Evolutionary conservation across 805 yeast species (phyloP), one percentile per base, ranked within the genome.

Genomic region (Torulaspora quercuum): DNA sequence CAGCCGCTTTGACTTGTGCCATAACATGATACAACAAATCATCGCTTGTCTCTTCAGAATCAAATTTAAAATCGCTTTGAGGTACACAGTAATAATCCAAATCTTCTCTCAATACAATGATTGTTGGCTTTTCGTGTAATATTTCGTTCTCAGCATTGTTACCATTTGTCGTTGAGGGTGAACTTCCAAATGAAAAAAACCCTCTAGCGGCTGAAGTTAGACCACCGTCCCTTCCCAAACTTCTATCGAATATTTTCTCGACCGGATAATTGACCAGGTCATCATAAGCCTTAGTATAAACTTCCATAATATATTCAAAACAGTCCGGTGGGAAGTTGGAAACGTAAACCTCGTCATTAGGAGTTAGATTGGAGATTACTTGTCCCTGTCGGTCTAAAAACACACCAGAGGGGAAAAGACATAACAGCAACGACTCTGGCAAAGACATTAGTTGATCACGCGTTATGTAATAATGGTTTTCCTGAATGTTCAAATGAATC

Each of bases 61-160:
- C 27, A 86, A 89, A 58, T 22, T 45, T 35, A 20, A 55, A 50
- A 20, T 48, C 40, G 17, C 45, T 44, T 34, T 53, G 57, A 2
- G 96, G 94, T 11, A 92, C 80, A 45, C 94, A 85, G 61, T 89
- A 92, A 63, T 76, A 92, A 57, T 92, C 98, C 48, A 92, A 70
- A 61, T 92, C 98, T 59, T 92, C 98, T 45, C 97, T 71, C 37
- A 92, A 69, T 3, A 90, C 96, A 38, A 92, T 87, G 28, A 92
- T 80, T 1, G 95, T 82, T 0, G 97, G 98, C 48, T 86, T 83
- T 43, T 77, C 78, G 46, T 76, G 78, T 44, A 89, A 66, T 3
- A 88, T 76, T 29, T 76, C 79, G 2, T 81, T 74, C 42, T 78
- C 82, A 3, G 76, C 73, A 4, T 73, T 59, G 9, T 25, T 24